Evolutionary conservation across 345 rosid species (phyloP).

Genomic region (Eucalyptus sp.): DNA sequence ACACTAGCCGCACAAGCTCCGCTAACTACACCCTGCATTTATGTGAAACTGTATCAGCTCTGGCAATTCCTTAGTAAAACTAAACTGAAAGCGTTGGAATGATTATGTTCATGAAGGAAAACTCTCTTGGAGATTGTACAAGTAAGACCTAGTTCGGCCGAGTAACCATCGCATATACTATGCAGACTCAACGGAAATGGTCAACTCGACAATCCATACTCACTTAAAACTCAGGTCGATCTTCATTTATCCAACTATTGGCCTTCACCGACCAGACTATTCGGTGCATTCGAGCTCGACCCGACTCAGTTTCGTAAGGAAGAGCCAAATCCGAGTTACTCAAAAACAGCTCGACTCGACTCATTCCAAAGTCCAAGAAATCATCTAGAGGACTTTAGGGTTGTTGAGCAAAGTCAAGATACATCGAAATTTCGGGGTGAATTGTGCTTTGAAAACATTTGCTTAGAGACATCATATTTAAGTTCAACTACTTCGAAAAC

Average conservation of each 20-base stretch:
- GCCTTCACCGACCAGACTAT: neutral
- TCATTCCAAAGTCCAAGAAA: neutral
- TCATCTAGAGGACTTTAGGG: neutral
- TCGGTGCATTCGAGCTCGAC: neutral
- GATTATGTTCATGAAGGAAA: neutral
- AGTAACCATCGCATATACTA: neutral
- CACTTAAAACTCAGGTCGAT: neutral
- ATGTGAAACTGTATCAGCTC: neutral
- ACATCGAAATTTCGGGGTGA: neutral
- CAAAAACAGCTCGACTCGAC: neutral
- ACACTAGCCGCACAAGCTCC: slow-evolving; percentile 43
- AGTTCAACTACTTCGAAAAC: neutral
- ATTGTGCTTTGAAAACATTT: neutral
- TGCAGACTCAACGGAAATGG: neutral
- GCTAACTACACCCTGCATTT: slow-evolving; percentile 21
- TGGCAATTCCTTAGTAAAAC: neutral
- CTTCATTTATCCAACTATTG: neutral
- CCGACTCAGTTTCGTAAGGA: neutral
- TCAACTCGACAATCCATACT: neutral
- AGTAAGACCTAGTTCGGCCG: neutral
- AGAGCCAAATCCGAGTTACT: neutral
- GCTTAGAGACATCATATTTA: neutral
- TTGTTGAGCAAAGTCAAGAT: neutral
- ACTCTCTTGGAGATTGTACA: neutral
- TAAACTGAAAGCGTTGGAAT: neutral